phyloP scores from a whole-genome alignment of 2,329 filamentous ascomycete species.

The Fusarium haematococcum region DNA sequence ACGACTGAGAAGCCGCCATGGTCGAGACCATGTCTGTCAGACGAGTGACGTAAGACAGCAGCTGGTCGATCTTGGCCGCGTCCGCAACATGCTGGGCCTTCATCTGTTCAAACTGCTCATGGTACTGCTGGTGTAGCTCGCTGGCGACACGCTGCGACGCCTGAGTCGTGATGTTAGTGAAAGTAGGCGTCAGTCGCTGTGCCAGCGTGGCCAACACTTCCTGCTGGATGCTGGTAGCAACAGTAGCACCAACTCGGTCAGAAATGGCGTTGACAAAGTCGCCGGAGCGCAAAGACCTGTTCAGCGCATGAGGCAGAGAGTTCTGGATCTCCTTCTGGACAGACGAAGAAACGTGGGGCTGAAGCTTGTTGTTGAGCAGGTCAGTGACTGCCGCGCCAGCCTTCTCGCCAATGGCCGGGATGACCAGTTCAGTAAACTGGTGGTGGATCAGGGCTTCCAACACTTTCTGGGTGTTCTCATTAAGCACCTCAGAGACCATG shows the following conservation, averaged over 20 bases:
- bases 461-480: constrained; percentile 75
- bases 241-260: constrained; percentile 75
- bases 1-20: constrained; percentile 75
- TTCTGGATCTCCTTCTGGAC: constrained; percentile 81
- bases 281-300: constrained; percentile 71
- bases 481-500: constrained; percentile 70
- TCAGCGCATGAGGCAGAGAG: constrained; percentile 73
- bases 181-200: constrained; percentile 72
- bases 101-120: constrained; percentile 63
- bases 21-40: constrained; percentile 76
- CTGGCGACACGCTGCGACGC: constrained; percentile 75
- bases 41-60: constrained; percentile 74
- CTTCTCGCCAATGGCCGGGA: constrained; percentile 78
- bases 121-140: constrained; percentile 74
- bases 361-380: constrained; percentile 76
- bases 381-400: constrained; percentile 77
- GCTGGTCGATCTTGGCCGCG: constrained; percentile 76
- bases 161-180: constrained; percentile 73
- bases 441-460: constrained; percentile 80
- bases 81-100: constrained; percentile 64
- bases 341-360: constrained; percentile 71
- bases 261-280: constrained; percentile 77
- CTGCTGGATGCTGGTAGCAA: constrained; percentile 76
- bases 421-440: constrained; percentile 79
- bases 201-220: constrained; percentile 73